Percentiles rank a stretch among this genome's conserved stretches.
phyloP scores from a whole-genome alignment of 2,329 filamentous ascomycete genomes.

The Curvularia spicifera region DNA sequence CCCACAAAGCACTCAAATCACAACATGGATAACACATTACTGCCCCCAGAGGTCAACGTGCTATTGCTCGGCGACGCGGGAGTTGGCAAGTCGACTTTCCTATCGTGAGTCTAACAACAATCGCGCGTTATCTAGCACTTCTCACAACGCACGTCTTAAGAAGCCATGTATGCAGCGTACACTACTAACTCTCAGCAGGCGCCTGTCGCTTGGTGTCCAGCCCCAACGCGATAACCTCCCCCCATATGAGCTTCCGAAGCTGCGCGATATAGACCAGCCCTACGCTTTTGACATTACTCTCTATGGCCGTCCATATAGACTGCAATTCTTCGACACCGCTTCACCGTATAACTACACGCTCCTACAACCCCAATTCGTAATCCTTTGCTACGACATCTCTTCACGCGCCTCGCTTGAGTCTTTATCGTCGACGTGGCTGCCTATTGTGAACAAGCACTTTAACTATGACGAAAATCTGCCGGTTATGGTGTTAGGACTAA shows the following conservation, averaged over 20 bases:
- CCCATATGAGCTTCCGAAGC: constrained; percentile 49
- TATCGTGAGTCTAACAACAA: constrained; percentile 59
- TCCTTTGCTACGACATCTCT: constrained; percentile 66
- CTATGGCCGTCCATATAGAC: constrained; percentile 61
- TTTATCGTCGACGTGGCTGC: constrained; percentile 55
- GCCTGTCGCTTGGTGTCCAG: constrained; percentile 42
- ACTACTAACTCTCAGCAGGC: constrained; percentile 25
- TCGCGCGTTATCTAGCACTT: neutral
- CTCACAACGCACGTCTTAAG: neutral
- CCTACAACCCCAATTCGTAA: constrained; percentile 60
- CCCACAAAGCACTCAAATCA: constrained; percentile 3
- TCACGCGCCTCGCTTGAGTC: constrained; percentile 58
- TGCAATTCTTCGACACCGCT: constrained; percentile 64
- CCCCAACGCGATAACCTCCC: constrained; percentile 38
- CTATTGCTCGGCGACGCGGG: constrained; percentile 65
- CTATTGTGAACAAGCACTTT: constrained; percentile 58
- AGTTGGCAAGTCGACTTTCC: constrained; percentile 68
- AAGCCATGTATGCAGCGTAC: neutral
- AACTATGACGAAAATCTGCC: constrained; percentile 60
- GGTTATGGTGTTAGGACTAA: constrained; percentile 65
- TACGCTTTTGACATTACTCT: constrained; percentile 65
- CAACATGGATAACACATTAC: constrained; percentile 29
- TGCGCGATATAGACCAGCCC: constrained; percentile 64
- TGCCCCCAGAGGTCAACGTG: constrained; percentile 50
- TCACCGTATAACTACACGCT: constrained; percentile 64